A percentile compares a stretch with the other conserved stretches of the same genome.
phyloP scores from a whole-genome alignment of 2,329 filamentous ascomycete genomes.

The Cytospora mali region DNA sequence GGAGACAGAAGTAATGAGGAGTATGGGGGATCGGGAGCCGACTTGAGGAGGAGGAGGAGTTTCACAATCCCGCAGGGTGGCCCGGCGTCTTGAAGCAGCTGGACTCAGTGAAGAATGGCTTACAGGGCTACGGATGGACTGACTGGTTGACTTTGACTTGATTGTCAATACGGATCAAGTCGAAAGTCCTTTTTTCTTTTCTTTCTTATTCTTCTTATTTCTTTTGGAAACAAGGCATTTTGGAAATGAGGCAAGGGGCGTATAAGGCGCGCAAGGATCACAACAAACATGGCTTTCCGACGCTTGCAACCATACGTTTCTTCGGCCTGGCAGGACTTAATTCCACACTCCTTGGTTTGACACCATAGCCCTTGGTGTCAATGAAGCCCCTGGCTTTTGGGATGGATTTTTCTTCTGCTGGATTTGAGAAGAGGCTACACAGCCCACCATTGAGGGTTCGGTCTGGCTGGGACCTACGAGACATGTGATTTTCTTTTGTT shows the following conservation, averaged over 20 bases:
- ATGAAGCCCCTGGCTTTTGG: background rate
- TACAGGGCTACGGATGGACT: background rate
- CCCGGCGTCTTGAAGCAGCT: conserved; percentile 10
- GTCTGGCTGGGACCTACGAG: conserved; percentile 16
- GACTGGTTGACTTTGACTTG: too few relatives aligned
- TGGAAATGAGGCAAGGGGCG: background rate
- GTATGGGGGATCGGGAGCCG: conserved; percentile 32
- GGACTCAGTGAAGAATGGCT: conserved; percentile 5
- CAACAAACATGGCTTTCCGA: background rate
- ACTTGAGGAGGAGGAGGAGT: conserved; percentile 45
- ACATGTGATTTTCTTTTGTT: conserved; percentile 12
- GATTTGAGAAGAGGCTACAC: background rate
- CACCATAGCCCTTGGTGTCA: background rate
- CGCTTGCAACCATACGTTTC: background rate
- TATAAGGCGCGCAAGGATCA: background rate
- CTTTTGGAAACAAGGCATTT: background rate
- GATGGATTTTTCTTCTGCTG: conserved; percentile 26
- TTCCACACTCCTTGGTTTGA: background rate
- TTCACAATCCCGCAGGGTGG: conserved; percentile 35
- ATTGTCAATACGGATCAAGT: background rate
- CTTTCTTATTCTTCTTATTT: too few relatives aligned
- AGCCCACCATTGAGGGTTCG: background rate
- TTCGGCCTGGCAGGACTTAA: background rate
- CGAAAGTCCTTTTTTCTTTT: too few relatives aligned
- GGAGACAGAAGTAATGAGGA: conserved; percentile 35